Conservation (phyloP, 1,284 basidiomycete species). For the Malassezia caprae region DNA sequence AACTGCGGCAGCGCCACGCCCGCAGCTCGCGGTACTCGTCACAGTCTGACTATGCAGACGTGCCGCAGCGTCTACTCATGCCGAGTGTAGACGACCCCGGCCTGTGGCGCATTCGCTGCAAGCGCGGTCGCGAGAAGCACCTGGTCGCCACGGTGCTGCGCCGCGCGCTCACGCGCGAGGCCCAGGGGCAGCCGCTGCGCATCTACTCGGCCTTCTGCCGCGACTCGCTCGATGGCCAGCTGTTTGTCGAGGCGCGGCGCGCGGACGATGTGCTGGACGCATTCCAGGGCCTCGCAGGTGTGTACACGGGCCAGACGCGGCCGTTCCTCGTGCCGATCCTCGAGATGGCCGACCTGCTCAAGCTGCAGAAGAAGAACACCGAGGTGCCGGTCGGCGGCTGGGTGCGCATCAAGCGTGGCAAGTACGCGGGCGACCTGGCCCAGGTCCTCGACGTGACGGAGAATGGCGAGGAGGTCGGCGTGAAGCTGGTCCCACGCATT, state of each 20-base stretch:
- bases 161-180: slow-evolving; percentile 60
- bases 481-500: slow-evolving; percentile 92
- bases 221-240: slow-evolving; percentile 84
- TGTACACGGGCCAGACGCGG: slow-evolving; percentile 60
- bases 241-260: slow-evolving; percentile 87
- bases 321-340: slow-evolving; percentile 85
- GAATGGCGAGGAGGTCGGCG: slow-evolving; percentile 83
- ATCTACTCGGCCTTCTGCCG: slow-evolving; percentile 90
- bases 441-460: slow-evolving; percentile 87
- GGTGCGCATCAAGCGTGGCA: slow-evolving; percentile 89
- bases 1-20: slow-evolving; percentile 70
- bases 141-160: slow-evolving; percentile 89
- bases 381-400: slow-evolving; percentile 78
- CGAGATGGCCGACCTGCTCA: slow-evolving; percentile 92
- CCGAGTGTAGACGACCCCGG: slow-evolving; percentile 90
- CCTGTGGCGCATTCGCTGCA: slow-evolving; percentile 88
- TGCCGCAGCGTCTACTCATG: slow-evolving; percentile 92
- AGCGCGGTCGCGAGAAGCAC: slow-evolving; percentile 83
- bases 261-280: slow-evolving; percentile 77
- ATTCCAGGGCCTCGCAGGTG: slow-evolving; percentile 78
- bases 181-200: slow-evolving; percentile 60
- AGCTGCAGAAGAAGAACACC: slow-evolving; percentile 86
- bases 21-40: slow-evolving; percentile 48
- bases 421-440: slow-evolving; percentile 86
- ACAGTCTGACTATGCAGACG: slow-evolving; percentile 58